Conservation (phyloP, 176 grass and related monocot genomes). For the Oryza meridionalis region DNA sequence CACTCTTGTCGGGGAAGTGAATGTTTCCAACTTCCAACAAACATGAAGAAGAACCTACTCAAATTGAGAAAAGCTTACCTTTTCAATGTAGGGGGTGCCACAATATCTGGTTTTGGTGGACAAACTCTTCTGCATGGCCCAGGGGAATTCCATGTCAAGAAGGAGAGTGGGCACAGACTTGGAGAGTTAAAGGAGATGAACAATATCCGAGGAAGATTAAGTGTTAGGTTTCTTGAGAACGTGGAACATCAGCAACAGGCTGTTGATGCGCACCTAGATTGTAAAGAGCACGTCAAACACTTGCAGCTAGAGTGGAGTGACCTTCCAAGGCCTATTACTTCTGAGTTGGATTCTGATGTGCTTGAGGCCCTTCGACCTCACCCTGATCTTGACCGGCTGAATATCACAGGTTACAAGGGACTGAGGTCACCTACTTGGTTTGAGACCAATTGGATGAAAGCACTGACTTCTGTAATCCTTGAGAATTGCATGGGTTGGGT, state of each 20-base stretch:
- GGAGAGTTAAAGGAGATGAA: constrained; percentile 52
- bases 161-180: constrained; percentile 51
- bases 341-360: constrained; percentile 46
- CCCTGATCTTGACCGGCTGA: constrained; percentile 44
- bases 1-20: constrained; percentile 56
- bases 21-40: constrained; percentile 37
- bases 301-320: constrained; percentile 50
- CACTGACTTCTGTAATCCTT: constrained; percentile 35
- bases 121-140: constrained; percentile 45
- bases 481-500: constrained; percentile 39
- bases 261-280: constrained; percentile 37
- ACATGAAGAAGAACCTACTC: constrained; percentile 48
- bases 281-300: constrained; percentile 40
- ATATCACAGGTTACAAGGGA: constrained; percentile 54
- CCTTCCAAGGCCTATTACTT: constrained; percentile 22
- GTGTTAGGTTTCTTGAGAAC: constrained; percentile 58
- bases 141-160: constrained; percentile 59
- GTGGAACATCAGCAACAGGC: constrained; percentile 41
- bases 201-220: constrained; percentile 37
- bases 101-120: constrained; percentile 48
- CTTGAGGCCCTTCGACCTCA: constrained; percentile 56
- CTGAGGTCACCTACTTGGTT: constrained; percentile 52
- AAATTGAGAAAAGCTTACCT: constrained; percentile 57
- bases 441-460: constrained; percentile 39
- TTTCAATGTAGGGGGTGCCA: constrained; percentile 26